Evolutionary conservation across 192 early-diverging fungal species (phyloP).

Genomic region (Coemansia sp.): DNA sequence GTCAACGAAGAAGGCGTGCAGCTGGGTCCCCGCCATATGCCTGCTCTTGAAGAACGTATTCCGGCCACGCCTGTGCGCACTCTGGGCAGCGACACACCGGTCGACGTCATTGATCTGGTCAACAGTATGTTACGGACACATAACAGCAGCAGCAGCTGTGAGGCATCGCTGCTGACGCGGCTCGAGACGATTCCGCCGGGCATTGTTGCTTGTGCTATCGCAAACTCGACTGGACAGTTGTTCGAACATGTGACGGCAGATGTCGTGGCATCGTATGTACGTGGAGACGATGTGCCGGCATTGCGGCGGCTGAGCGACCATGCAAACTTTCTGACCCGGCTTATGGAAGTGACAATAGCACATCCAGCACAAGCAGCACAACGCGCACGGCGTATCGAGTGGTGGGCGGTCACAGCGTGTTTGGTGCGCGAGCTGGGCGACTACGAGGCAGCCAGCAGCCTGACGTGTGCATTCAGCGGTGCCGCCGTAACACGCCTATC

Average conservation of each 20-base stretch:
- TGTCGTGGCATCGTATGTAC: conserved; percentile 23
- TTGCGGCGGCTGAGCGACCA: conserved; percentile 50
- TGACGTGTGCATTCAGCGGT: conserved; percentile 46
- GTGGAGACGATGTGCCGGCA: conserved; percentile 9
- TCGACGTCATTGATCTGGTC: conserved; percentile 34
- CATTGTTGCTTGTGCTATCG: conserved; percentile 43
- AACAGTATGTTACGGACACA: conserved; percentile 32
- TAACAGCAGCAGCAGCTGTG: conserved; percentile 25
- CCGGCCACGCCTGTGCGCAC: conserved; percentile 33
- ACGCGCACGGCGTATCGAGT: conserved; percentile 46
- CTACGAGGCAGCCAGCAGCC: conserved; percentile 51
- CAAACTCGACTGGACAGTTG: conserved; percentile 48
- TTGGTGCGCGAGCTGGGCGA: conserved; percentile 52
- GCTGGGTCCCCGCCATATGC: conserved; percentile 30
- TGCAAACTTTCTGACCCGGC: conserved; percentile 44
- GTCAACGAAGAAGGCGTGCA: conserved; percentile 39
- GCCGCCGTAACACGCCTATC: conserved; percentile 26
- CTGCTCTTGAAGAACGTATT: conserved; percentile 41
- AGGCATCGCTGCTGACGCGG: conserved; percentile 24
- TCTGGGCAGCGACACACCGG: conserved; percentile 13
- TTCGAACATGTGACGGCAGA: conserved; percentile 39
- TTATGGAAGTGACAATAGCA: conserved; percentile 41
- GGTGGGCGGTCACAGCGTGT: conserved; percentile 41
- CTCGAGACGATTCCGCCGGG: conserved; percentile 47
- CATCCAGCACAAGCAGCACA: conserved; percentile 32